phyloP scores from a whole-genome alignment of 129 eudicot genomes.

The Apium graveolens region DNA sequence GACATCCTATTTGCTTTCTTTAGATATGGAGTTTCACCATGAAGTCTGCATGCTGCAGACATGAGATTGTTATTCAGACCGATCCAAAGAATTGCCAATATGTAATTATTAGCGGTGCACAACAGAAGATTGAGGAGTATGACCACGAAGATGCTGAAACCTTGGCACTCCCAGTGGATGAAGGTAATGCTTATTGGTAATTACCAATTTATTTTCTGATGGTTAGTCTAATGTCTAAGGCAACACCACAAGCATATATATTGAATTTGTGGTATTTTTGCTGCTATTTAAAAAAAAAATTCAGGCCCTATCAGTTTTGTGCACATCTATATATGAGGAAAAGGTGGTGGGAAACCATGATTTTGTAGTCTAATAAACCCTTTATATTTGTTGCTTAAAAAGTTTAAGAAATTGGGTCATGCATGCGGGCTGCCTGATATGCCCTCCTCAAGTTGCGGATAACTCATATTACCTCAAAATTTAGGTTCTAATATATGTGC shows the following conservation, averaged over 20 bases:
- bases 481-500: background rate
- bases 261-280: background rate
- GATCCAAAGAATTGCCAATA: slow-evolving; percentile 83
- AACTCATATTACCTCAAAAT: background rate
- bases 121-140: slow-evolving; percentile 63
- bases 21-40: slow-evolving; percentile 95
- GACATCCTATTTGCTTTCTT: slow-evolving; percentile 8
- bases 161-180: slow-evolving; percentile 62
- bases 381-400: background rate
- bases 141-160: slow-evolving; percentile 88
- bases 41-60: slow-evolving; percentile 89
- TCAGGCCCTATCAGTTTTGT: background rate
- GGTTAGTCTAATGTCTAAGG: background rate
- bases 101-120: slow-evolving; percentile 79
- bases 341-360: background rate
- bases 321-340: background rate
- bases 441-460: background rate
- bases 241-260: background rate
- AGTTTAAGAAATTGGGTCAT: background rate
- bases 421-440: background rate
- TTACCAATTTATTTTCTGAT: background rate
- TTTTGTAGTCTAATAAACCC: background rate
- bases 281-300: background rate
- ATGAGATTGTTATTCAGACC: slow-evolving; percentile 79
- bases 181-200: slow-evolving; percentile 29